phyloP scores from a whole-genome alignment of 2,329 filamentous ascomycete species.

The Metarhizium humberi region DNA sequence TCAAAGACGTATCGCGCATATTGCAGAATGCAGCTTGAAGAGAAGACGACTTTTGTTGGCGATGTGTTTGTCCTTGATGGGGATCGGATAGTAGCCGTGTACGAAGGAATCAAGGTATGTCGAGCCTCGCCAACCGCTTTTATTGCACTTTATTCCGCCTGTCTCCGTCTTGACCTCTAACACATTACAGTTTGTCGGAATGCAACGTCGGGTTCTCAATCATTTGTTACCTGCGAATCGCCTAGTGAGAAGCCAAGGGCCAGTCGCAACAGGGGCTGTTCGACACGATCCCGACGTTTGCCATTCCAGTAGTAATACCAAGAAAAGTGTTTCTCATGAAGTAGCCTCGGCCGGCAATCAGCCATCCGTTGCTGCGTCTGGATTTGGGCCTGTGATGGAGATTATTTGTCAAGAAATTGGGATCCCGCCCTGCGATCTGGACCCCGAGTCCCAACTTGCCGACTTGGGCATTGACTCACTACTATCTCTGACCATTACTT shows the following conservation, averaged over 20 bases:
- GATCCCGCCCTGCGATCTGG: conserved; percentile 55
- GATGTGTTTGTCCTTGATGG: conserved; percentile 48
- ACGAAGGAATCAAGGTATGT: conserved; percentile 37
- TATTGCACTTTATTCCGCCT: background rate
- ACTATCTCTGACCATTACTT: conserved; percentile 46
- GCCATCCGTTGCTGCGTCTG: background rate
- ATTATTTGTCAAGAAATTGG: conserved; percentile 58
- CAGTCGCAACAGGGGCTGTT: background rate
- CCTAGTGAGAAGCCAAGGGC: background rate
- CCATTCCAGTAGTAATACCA: background rate
- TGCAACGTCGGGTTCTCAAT: background rate
- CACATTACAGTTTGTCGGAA: background rate
- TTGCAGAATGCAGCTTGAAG: conserved; percentile 45
- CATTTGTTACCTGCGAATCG: background rate
- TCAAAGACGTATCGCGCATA: conserved; percentile 37
- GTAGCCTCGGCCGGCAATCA: background rate
- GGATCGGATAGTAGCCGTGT: conserved; percentile 36
- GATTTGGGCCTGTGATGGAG: conserved; percentile 11
- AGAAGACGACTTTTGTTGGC: conserved; percentile 34
- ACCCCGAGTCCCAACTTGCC: conserved; percentile 43
- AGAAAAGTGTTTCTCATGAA: background rate
- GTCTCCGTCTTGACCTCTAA: background rate
- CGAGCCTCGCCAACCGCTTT: background rate
- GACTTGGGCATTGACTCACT: conserved; percentile 51
- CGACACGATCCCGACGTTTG: background rate